Base-by-base conservation (phyloP, 2,329 filamentous ascomycete species). In the Ciborinia camelliae region DNA sequence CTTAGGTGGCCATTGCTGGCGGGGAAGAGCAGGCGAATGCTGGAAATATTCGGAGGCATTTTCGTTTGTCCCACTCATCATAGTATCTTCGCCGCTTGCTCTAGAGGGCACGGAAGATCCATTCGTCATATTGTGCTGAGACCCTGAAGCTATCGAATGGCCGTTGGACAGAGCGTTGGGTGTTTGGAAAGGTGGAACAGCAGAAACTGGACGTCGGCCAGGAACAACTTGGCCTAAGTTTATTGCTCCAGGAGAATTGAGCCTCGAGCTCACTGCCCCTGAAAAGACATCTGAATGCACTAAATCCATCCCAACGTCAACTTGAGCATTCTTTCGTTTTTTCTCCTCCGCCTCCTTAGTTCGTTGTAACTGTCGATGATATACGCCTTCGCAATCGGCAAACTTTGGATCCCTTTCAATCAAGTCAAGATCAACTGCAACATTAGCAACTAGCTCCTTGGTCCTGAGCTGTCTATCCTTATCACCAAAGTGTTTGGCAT, bases 391-490 rank as follows among this genome's bases (percentile, higher is more conserved):
- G 80, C 92, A 97, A 72, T 95, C 89, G 48, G 89, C 81, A 41
- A 90, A 80, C 14, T 80, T 81, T 18, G 90, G 86, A 68, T 90
- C 83, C 50, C 82, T 81, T 73, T 92, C 89, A 64, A 97, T 87
- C 54, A 85, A 86, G 51, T 87, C 86, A 68, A 98, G 89, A 77
- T 98, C 94, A 41, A 98, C 94, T 75, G 97, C 92, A 2, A 97
- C 94, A 73, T 98, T 98, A 28, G 92, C 87, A 43, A 93, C 81
- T 71, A 99, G 86, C 78, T 99, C 95, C 66, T 96, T 96, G 0
- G 92, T 93, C 75, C 93, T 95, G 62, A 97, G 79, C 2, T 89
- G 86, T 48, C 92, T 84, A 68, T 96, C 90, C 71, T 88, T 87
- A 72, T 98, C 94, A n/a, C 90, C 91, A 65, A 88, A 84, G 14